Evolutionary conservation across 2,329 filamentous ascomycete species (phyloP).

Genomic region (Fusarium proliferatum): DNA sequence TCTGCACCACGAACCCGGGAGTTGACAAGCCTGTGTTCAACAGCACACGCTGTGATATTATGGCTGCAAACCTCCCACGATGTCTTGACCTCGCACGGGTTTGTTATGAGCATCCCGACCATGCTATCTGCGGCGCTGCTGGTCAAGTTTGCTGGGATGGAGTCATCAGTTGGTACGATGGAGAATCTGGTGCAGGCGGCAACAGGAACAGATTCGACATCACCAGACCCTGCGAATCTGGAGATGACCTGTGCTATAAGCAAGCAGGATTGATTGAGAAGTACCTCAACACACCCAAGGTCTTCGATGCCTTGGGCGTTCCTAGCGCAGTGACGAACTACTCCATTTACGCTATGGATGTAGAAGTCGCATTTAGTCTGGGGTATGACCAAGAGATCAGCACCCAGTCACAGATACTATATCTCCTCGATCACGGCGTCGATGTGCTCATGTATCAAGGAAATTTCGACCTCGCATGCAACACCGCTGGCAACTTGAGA

Average conservation of each 20-base stretch:
- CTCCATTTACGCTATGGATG: background rate
- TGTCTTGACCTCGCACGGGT: slow-evolving; percentile 29
- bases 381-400: slow-evolving; percentile 18
- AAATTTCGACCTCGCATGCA: slow-evolving; percentile 36
- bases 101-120: slow-evolving; percentile 35
- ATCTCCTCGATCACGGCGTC: slow-evolving; percentile 7
- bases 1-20: slow-evolving; percentile 35
- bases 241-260: slow-evolving; percentile 19
- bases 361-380: background rate
- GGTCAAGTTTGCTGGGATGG: slow-evolving; percentile 25
- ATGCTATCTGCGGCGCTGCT: slow-evolving; percentile 27
- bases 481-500: slow-evolving; percentile 33
- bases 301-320: slow-evolving; percentile 11
- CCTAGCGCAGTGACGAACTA: background rate
- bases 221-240: background rate
- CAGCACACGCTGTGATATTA: slow-evolving; percentile 23
- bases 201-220: slow-evolving; percentile 23
- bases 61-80: slow-evolving; percentile 33
- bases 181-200: background rate
- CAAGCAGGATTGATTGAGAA: slow-evolving; percentile 2
- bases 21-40: slow-evolving; percentile 28
- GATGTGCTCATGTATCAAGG: slow-evolving; percentile 37
- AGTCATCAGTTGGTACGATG: slow-evolving; percentile 4
- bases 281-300: background rate
- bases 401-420: slow-evolving; percentile 15